Evolutionary conservation across 441 rosid species (phyloP).

Genomic region (Erodium texanum): DNA sequence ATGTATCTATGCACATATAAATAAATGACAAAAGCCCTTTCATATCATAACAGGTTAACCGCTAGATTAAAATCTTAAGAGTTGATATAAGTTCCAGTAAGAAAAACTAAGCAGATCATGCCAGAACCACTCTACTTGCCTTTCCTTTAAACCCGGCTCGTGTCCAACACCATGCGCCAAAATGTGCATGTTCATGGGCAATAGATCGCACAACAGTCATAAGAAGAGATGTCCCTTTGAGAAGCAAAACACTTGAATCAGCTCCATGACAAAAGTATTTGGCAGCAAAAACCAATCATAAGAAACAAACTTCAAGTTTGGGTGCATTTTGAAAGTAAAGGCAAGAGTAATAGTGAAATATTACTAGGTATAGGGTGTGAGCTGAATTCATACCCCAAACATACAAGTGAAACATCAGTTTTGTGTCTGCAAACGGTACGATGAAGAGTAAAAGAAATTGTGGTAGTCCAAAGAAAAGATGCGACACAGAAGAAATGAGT

Average conservation of each 20-base stretch:
- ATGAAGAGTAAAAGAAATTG: constrained; percentile 91
- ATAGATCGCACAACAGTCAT: constrained; percentile 75
- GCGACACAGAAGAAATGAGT: constrained; percentile 93
- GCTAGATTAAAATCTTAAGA: neutral
- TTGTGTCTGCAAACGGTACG: constrained; percentile 88
- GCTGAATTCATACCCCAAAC: constrained; percentile 72
- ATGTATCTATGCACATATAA: neutral
- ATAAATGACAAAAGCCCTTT: neutral
- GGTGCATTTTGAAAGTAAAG: no score
- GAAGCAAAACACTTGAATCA: constrained; percentile 11
- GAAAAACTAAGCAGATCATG: neutral
- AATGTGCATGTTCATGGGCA: constrained; percentile 63
- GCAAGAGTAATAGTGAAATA: neutral
- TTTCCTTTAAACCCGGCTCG: constrained; percentile 73
- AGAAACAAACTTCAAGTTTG: neutral
- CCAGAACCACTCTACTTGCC: constrained; percentile 32
- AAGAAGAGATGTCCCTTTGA: constrained; percentile 68
- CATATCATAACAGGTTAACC: neutral
- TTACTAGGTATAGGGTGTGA: neutral
- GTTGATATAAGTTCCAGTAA: neutral
- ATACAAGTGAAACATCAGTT: constrained; percentile 87
- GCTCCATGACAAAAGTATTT: neutral
- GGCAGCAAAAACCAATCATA: neutral
- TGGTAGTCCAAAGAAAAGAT: constrained; percentile 90
- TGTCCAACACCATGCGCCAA: constrained; percentile 74